phyloP scores from a whole-genome alignment of 225 moss, liverwort and hornwort species.

The Bryum argenteum region DNA sequence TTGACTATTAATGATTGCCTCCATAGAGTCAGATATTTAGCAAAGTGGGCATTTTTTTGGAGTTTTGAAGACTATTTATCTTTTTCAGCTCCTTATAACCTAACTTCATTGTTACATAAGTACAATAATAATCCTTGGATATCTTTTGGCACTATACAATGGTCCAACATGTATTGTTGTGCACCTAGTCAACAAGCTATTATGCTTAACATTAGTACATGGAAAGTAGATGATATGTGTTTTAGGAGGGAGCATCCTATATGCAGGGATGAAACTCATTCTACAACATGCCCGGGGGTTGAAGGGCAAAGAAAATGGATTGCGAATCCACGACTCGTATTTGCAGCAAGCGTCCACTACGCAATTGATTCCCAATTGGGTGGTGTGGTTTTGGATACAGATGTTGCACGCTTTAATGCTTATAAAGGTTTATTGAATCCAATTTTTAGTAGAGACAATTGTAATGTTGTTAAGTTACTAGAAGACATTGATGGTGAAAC shows the following conservation, averaged over 20 bases:
- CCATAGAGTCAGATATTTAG: conserved; percentile 43
- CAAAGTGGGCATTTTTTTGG: conserved; percentile 65
- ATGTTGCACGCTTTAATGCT: conserved; percentile 45
- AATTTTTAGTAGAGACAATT: conserved; percentile 23
- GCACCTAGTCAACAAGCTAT: background rate
- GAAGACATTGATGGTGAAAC: conserved; percentile 5
- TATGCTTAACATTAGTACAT: conserved; percentile 24
- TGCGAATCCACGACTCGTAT: conserved; percentile 62
- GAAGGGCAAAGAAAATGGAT: conserved; percentile 74
- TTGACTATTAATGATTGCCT: conserved; percentile 69
- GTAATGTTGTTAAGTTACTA: background rate
- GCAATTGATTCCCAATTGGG: conserved; percentile 35
- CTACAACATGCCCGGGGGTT: conserved; percentile 35
- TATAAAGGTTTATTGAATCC: conserved; percentile 50
- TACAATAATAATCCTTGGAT: conserved; percentile 52
- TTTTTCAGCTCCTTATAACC: conserved; percentile 30
- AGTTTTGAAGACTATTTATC: conserved; percentile 69
- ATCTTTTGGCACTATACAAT: conserved; percentile 56
- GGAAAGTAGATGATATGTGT: conserved; percentile 63
- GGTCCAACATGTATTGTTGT: conserved; percentile 54
- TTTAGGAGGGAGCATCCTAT: conserved; percentile 46
- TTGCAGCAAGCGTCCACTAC: conserved; percentile 43
- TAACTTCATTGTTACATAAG: conserved; percentile 47
- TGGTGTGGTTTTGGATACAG: conserved; percentile 42
- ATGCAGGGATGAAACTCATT: conserved; percentile 42